A percentile compares a stretch with the other conserved stretches of the same genome.
These are phyloP conservation scores for Leccinum uliginosum DNA, from an alignment of 768 basidiomycete genomes.

Conservation along the genomic window DNA sequence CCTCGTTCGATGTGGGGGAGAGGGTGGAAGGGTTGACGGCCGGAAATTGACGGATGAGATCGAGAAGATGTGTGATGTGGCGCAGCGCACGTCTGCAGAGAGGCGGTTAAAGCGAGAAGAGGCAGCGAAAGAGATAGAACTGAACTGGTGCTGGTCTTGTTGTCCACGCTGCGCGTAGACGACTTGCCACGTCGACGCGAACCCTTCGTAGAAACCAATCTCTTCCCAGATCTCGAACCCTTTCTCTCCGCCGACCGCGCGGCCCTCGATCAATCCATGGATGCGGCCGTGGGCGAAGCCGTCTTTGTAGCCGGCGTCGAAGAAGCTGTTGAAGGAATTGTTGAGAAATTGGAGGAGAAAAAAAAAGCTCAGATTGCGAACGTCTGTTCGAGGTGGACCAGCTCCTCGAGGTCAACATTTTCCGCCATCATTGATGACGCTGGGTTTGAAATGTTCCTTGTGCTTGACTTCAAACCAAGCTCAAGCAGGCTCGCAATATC, in stretches of 20 bases:
- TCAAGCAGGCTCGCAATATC: no score
- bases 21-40: slow-evolving; percentile 58
- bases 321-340: slow-evolving; percentile 53
- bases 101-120: neutral
- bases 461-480: no score
- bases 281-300: slow-evolving; percentile 54
- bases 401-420: slow-evolving; percentile 40
- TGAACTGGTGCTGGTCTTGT: slow-evolving; percentile 3
- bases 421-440: no score
- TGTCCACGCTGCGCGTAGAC: no score
- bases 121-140: neutral
- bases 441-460: no score
- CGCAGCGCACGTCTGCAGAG: slow-evolving; percentile 48
- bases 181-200: slow-evolving; percentile 61
- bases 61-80: slow-evolving; percentile 67
- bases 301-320: slow-evolving; percentile 55
- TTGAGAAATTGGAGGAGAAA: neutral
- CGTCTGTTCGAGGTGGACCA: slow-evolving; percentile 66
- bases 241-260: slow-evolving; percentile 84
- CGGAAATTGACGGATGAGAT: slow-evolving; percentile 74
- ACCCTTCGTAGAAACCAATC: slow-evolving; percentile 89
- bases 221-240: slow-evolving; percentile 98
- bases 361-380: slow-evolving; percentile 23
- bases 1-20: slow-evolving; percentile 6
- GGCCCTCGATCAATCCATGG: slow-evolving; percentile 89